Evolutionary conservation across 768 basidiomycete genomes (phyloP), one percentile per base, ranked within the genome.

Genomic region (Mycena albidolilacea): DNA sequence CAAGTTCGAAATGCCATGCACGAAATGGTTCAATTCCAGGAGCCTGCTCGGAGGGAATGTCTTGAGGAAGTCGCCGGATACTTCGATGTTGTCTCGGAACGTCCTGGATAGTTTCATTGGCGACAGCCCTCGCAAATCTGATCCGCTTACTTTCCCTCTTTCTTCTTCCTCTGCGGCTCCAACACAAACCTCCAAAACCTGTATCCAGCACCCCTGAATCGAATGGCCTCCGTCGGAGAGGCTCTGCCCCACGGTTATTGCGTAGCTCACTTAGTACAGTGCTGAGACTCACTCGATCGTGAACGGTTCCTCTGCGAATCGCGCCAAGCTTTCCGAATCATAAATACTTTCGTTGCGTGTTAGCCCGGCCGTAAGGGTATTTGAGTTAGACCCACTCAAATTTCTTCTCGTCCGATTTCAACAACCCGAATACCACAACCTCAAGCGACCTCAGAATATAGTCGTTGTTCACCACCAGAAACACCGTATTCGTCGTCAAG

Each of bases 401-500:
- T n/a, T 43, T 43, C 38, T 37, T 35, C 6, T 1, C 0, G 59
- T 69, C 60, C 17, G 38, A 30, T 35, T 69, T 69, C 50, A 69
- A 41, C 67, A 69, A 35, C 8, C 59, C 48, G 35, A 69, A 69
- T 12, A 52, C n/a, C 3, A 55, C 21, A 0, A 11, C 4, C 35
- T 69, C 60, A 14, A 69, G 39, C 39, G 67, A 52, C 14, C 19
- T 48, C 59, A 52, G 44, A 15, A 69, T 35, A 30, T 55, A 62
- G 67, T 69, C 50, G 41, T 60, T 61, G 38, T 68, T 68, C 1
- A 68, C n/a, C 37, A 68, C 7, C n/a, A 68, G 23, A 23, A 68
- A 7, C 0, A 68, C 23, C 4, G 58, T 61, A 30, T 46, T 41
- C 10, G 67, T 21, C 14, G 67, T 61, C 10, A 68, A 61, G 10